Evolutionary conservation across 2,329 filamentous ascomycete species (phyloP), one percentile per base, ranked within the genome.

Genomic region (Aspergillus sp.): DNA sequence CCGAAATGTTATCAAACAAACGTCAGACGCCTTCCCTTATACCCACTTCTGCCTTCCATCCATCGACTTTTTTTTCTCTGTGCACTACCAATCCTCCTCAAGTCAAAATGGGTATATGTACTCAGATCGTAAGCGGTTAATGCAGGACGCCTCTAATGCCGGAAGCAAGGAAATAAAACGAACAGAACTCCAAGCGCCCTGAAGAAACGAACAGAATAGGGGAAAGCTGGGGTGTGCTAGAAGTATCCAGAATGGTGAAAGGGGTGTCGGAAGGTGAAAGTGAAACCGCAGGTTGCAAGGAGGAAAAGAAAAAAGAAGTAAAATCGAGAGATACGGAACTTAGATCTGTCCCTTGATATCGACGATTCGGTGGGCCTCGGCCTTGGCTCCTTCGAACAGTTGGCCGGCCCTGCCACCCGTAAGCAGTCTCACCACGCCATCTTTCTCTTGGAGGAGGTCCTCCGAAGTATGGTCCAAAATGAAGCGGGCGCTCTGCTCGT

Each of bases 261-360:
- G 45, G 43, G 36, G 51, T 52, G 43, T 32, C 53, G 23, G 38
- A 39, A 39, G 41, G 28, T 23, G 8, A 17, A 25, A 38, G 49
- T 25, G 30, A 36, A 28, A n/a, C 21, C 30, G 28, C 43, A 47
- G 30, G 30, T 25, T 55, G 53, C n/a, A 30, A 56, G 56, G 60
- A 56, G 56, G 60, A 6, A 36, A 15, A 13, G 12, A 36, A 32
- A 59, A 49, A 62, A 53, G 55, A 43, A 49, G 10, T 38, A 41
- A 17, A 52, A 54, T 45, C 57, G 32, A 55, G 48, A 58, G 61
- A 54, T 58, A 62, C 59, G 38, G 25, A 57, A 53, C 55, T 62
- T 76, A 81, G 58, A 97, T 96, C 80, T 98, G 94, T 72, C 94
- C 93, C 81, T 98, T 97, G 82, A 98, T 96, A 80, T 98, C 93